Percentiles rank a stretch among this genome's conserved stretches.
phyloP scores from a whole-genome alignment of 2,329 filamentous ascomycete species.

The Macroventuria anomochaeta region DNA sequence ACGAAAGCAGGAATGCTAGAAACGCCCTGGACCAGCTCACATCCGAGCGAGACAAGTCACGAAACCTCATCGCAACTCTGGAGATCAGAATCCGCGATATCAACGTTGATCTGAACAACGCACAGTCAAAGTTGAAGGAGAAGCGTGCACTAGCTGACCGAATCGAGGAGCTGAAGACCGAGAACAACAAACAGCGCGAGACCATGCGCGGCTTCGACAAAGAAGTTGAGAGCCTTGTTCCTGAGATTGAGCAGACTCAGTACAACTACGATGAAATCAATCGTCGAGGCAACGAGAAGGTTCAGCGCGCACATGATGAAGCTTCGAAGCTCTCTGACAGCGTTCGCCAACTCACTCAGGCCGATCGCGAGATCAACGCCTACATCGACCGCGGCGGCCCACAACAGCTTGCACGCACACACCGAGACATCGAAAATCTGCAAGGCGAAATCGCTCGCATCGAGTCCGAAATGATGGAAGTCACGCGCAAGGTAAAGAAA shows the following conservation, averaged over 20 bases:
- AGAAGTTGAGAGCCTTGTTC: constrained; percentile 76
- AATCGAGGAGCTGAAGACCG: constrained; percentile 74
- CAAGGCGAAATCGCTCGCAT: constrained; percentile 69
- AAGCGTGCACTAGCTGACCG: constrained; percentile 74
- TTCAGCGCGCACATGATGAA: constrained; percentile 73
- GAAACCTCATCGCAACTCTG: constrained; percentile 70
- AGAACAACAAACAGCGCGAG: constrained; percentile 72
- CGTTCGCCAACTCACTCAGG: constrained; percentile 75
- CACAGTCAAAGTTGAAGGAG: constrained; percentile 78
- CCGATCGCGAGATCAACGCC: constrained; percentile 77
- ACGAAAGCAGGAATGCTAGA: constrained; percentile 71
- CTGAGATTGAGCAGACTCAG: constrained; percentile 77
- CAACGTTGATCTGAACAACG: constrained; percentile 72
- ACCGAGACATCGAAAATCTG: constrained; percentile 71
- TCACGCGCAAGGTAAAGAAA: constrained; percentile 76
- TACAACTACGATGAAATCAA: constrained; percentile 78
- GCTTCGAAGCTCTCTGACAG: constrained; percentile 75
- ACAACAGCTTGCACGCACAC: constrained; percentile 71
- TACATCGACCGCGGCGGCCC: constrained; percentile 81
- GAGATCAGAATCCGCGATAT: constrained; percentile 81
- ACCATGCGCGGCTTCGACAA: constrained; percentile 72
- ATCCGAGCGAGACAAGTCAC: constrained; percentile 73
- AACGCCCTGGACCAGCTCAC: constrained; percentile 69
- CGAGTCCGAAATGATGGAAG: constrained; percentile 70
- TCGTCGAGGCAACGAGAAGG: constrained; percentile 72